These are phyloP conservation scores for thale cress (Arabidopsis thaliana) DNA, from an alignment of 345 rosid species.

Conservation along the genomic window TAIR10.1 NC_003076.8:18622501-18623000, in stretches of 20 bases:
- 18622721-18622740: background rate
- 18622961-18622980: background rate
- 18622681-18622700: conserved; percentile 27
- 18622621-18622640: background rate
- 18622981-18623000: too few relatives aligned
- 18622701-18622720: conserved; percentile 9
- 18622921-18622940: conserved; percentile 48
- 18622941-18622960: background rate
- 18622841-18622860: conserved; percentile 90
- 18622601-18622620: background rate
- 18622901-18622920: conserved; percentile 77
- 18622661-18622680: conserved; percentile 43
- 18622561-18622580: too few relatives aligned
- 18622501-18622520: too few relatives aligned
- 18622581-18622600: too few relatives aligned
- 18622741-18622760: background rate
- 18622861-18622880: conserved; percentile 74
- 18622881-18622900: conserved; percentile 89
- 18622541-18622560: too few relatives aligned
- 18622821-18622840: conserved; percentile 71
- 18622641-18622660: conserved; percentile 24
- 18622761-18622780: conserved; percentile 1
- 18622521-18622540: too few relatives aligned
- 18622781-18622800: background rate
- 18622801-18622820: conserved; percentile 4